These are phyloP conservation scores for Penicillium glabrum DNA, from an alignment of 2,329 filamentous ascomycete genomes.

Conservation along the genomic window DNA sequence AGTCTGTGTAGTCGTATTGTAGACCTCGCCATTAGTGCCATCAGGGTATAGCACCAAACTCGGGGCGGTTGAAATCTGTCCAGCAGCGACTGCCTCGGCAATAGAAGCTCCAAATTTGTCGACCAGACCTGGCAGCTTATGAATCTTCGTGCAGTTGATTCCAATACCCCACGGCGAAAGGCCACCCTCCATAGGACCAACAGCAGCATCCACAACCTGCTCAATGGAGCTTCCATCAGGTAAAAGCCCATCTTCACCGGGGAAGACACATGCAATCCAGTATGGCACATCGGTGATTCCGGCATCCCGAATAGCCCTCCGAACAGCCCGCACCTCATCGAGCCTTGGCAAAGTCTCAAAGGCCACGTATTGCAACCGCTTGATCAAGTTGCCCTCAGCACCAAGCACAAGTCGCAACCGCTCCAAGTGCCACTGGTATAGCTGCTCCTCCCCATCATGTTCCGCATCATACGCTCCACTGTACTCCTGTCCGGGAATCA, in stretches of 20 bases:
- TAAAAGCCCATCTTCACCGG: constrained; percentile 52
- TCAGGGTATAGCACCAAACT: constrained; percentile 66
- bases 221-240: constrained; percentile 57
- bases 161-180: constrained; percentile 61
- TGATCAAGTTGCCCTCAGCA: constrained; percentile 36
- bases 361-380: constrained; percentile 56
- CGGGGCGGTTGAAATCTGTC: constrained; percentile 34
- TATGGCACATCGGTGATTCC: constrained; percentile 39
- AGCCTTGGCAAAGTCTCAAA: constrained; percentile 67
- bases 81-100: constrained; percentile 2
- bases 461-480: constrained; percentile 58
- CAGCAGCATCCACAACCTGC: constrained; percentile 43
- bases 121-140: constrained; percentile 28
- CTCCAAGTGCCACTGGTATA: constrained; percentile 59
- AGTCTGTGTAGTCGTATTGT: constrained; percentile 61
- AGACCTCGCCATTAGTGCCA: constrained; percentile 67
- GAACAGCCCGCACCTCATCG: constrained; percentile 61
- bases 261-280: constrained; percentile 66
- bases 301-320: constrained; percentile 28
- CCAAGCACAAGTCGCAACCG: constrained; percentile 54
- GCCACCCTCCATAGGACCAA: constrained; percentile 22
- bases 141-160: constrained; percentile 61
- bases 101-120: constrained; percentile 21
- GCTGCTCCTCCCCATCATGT: constrained; percentile 45
- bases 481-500: constrained; percentile 65